phyloP scores from a whole-genome alignment of 2,329 filamentous ascomycete species.

The Chrysoporthe cubensis region DNA sequence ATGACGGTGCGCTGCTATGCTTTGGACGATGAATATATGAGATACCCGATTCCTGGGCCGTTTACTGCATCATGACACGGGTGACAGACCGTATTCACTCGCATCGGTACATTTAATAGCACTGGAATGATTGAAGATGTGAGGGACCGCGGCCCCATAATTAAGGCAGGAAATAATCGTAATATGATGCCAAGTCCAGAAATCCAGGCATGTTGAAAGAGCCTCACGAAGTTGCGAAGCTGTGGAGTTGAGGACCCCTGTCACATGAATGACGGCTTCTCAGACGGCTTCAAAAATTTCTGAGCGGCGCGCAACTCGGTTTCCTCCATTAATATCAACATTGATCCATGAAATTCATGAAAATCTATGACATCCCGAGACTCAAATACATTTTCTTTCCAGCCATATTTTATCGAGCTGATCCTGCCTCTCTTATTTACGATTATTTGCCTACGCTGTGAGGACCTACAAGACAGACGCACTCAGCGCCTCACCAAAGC shows the following conservation, averaged over 20 bases:
- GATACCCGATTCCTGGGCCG: neutral
- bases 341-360: neutral
- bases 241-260: constrained; percentile 5
- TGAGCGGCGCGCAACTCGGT: neutral
- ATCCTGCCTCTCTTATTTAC: neutral
- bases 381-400: neutral
- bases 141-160: no score
- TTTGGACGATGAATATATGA: neutral
- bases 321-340: neutral
- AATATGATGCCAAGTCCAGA: no score
- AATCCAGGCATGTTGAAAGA: neutral
- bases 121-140: neutral
- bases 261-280: neutral
- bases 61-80: neutral
- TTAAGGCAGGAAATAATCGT: no score
- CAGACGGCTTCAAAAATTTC: neutral
- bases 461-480: neutral
- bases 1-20: neutral
- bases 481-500: neutral
- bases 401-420: neutral
- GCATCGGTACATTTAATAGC: neutral
- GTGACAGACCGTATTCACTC: no score
- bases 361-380: no score
- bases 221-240: neutral
- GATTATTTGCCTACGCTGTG: neutral